Conservation (phyloP, 2,329 filamentous ascomycete genomes). For the Orbilia ellipsospora region DNA sequence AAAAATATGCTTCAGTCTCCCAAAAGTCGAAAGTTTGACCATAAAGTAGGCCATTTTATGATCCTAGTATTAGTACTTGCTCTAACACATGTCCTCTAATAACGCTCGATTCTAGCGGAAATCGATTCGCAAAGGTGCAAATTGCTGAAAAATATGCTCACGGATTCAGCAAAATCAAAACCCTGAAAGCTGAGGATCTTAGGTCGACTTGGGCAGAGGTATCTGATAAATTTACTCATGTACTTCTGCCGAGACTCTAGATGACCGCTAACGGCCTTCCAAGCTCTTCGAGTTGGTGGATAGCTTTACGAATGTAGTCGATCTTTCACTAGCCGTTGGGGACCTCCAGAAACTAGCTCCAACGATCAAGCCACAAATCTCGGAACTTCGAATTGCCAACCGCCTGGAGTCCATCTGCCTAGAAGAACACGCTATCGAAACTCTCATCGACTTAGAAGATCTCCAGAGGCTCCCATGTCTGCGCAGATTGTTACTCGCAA, state of each 20-base stretch:
- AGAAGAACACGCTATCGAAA: slow-evolving; percentile 76
- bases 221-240: slow-evolving; percentile 4
- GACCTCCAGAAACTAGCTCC: slow-evolving; percentile 15
- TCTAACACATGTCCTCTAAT: slow-evolving; percentile 1
- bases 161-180: slow-evolving; percentile 52
- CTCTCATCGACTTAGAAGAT: slow-evolving; percentile 69
- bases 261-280: slow-evolving; percentile 5
- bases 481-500: slow-evolving; percentile 76
- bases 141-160: slow-evolving; percentile 31
- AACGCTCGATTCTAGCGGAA: slow-evolving; percentile 35
- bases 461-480: slow-evolving; percentile 68
- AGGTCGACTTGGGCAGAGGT: slow-evolving; percentile 47
- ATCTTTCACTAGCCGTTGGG: slow-evolving; percentile 49
- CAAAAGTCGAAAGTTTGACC: slow-evolving; percentile 73
- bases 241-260: neutral
- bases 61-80: neutral
- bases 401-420: slow-evolving; percentile 69
- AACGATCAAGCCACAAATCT: slow-evolving; percentile 29
- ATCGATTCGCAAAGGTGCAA: slow-evolving; percentile 31
- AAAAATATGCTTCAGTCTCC: slow-evolving; percentile 76
- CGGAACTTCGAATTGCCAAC: slow-evolving; percentile 37
- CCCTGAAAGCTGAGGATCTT: slow-evolving; percentile 43
- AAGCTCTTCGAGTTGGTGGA: slow-evolving; percentile 38
- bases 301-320: slow-evolving; percentile 38
- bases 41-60: slow-evolving; percentile 70